Evolutionary conservation across 176 grass and related monocot genomes (phyloP).

Genomic region (Metroxylon sagu): DNA sequence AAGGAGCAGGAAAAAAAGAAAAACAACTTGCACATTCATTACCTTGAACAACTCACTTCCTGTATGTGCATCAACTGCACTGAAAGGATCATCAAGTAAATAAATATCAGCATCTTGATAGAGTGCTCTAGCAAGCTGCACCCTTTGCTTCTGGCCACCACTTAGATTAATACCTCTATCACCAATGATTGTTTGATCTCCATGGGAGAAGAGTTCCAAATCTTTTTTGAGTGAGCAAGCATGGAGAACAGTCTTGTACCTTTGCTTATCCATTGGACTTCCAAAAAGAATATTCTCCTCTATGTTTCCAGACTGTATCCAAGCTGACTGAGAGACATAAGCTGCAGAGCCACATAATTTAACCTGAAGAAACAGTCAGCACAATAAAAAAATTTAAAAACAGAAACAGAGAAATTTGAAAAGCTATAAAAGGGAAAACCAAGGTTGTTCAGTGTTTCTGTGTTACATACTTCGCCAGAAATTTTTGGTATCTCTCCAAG

Average conservation of each 20-base stretch:
- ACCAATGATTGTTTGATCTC: constrained; percentile 60
- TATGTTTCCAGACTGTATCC: constrained; percentile 74
- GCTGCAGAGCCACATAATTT: constrained; percentile 38
- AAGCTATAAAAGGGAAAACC: no score
- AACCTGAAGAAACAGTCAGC: constrained; percentile 25
- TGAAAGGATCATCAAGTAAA: constrained; percentile 79
- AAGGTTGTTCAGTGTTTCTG: background rate
- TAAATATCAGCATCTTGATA: constrained; percentile 56
- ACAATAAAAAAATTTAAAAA: no score
- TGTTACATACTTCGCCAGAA: constrained; percentile 46
- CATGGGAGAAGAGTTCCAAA: constrained; percentile 51
- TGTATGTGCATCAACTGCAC: constrained; percentile 68
- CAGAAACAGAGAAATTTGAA: no score
- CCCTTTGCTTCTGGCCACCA: constrained; percentile 79
- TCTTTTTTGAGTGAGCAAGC: constrained; percentile 74
- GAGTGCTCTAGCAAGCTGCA: constrained; percentile 60
- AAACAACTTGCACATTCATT: background rate
- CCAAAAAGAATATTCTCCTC: constrained; percentile 75
- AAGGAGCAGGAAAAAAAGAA: no score
- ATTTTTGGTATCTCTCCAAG: constrained; percentile 77
- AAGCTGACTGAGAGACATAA: constrained; percentile 65
- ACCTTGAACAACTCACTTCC: constrained; percentile 53
- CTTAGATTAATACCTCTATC: constrained; percentile 78
- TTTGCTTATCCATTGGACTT: constrained; percentile 35
- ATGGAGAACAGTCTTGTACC: constrained; percentile 49